Base-by-base conservation (phyloP, 179 eudicot species). In the Silene noctiflora region DNA sequence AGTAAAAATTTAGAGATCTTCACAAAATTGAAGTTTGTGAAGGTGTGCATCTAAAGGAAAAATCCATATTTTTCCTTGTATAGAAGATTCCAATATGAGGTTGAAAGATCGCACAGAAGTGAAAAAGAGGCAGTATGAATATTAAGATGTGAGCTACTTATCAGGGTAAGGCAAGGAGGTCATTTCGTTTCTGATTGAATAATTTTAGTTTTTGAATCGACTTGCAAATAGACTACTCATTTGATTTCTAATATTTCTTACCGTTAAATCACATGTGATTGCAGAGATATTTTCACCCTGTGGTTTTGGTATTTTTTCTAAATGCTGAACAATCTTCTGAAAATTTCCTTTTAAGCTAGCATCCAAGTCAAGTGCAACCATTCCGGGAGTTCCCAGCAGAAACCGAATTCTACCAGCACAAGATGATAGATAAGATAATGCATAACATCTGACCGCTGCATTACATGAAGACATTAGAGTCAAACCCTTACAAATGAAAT, bases 341-440 rank as follows among this genome's bases (percentile, higher is more conserved):
- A 95, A 82, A 84, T 91, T 92, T 69, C 91, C 93, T 80, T 91
- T 93, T 77, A 95, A 83, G 77, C 84, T 87, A 25, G 88, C 70
- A 86, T 95, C 99, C 29, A 95, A 74, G 80, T 93, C 99, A 75
- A 95, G 96, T 67, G 99, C 99, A 83, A 95, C 98, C 98, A 95
- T 93, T 75, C 99, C 99, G 12, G 99, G 98, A 68, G 97, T 89
- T 61, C 90, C 90, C 79, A 95, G 89, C 88, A 95, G 79, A 86
- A 89, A 95, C 17, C 92, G 89, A 77, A 95, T 88, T 87, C 99
- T 87, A 81, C 97, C 93, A 59, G 99, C 98, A 83, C 93, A 95
- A 21, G 99, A 95, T 76, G 99, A 95, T 29, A 95, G 86, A 81
- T 95, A 95, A 21, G 99, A 95, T 67, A 93, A 84, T 31, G 99